Percentiles rank a stretch among this genome's conserved stretches.
Conservation (phyloP, 139 green algal genomes). For the Pleodorina starrii region DNA sequence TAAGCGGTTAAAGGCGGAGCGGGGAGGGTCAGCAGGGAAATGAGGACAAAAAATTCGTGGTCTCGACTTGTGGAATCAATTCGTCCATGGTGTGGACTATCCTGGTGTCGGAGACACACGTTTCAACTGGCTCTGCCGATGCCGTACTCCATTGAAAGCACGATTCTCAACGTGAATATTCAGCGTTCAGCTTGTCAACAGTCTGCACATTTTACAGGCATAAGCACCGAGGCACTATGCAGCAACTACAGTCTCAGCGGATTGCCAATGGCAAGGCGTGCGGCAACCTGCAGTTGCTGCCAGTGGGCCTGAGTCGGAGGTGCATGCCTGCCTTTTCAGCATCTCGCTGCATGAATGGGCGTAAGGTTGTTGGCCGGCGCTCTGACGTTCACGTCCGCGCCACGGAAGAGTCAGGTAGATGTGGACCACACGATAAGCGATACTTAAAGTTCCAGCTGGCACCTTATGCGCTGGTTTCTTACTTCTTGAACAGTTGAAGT, state of each 20-base stretch:
- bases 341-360: neutral
- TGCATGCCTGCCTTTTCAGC: neutral
- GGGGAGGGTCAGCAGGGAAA: neutral
- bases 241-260: constrained; percentile 10
- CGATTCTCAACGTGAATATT: no score
- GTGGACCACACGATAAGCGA: constrained; percentile 26
- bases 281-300: neutral
- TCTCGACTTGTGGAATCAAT: neutral
- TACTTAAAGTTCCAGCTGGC: no score
- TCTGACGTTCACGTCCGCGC: neutral
- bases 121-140: neutral
- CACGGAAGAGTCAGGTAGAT: constrained; percentile 38
- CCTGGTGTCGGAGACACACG: neutral
- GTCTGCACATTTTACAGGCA: neutral
- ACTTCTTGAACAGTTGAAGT: constrained; percentile 35
- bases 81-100: no score
- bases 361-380: no score
- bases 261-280: constrained; percentile 16
- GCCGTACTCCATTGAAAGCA: neutral
- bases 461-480: no score
- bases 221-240: neutral
- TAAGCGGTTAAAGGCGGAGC: constrained; percentile 51
- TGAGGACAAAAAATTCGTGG: constrained; percentile 5
- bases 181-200: no score
- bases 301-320: neutral